Percentiles rank a stretch among this genome's conserved stretches.
Conservation (phyloP, 805 yeast genomes). For the Kodamaea restingae region DNA sequence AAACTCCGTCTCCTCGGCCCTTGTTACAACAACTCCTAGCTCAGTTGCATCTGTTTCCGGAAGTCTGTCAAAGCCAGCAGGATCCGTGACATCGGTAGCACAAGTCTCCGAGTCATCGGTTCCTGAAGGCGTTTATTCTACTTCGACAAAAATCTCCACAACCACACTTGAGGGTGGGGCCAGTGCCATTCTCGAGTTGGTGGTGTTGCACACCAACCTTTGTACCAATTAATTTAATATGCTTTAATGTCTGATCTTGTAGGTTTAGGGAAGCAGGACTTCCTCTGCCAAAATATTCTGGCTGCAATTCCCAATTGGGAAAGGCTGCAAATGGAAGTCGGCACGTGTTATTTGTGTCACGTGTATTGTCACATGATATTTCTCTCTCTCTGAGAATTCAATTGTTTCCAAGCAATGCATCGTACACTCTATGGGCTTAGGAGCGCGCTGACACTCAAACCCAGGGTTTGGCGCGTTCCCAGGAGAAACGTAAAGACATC, state of each 20-base stretch:
- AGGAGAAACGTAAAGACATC: constrained; percentile 50
- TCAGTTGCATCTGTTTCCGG: background rate
- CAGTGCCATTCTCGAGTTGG: constrained; percentile 9
- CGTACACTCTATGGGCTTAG: background rate
- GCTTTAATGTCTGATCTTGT: background rate
- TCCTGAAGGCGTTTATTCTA: constrained; percentile 8
- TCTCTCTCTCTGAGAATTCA: too few relatives aligned
- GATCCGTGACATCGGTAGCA: constrained; percentile 4
- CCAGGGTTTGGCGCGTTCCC: background rate
- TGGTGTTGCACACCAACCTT: constrained; percentile 10
- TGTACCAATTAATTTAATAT: constrained; percentile 4
- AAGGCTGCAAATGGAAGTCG: background rate
- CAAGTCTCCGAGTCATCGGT: constrained; percentile 1
- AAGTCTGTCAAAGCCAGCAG: constrained; percentile 3
- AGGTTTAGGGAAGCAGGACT: too few relatives aligned
- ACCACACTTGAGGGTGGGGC: constrained; percentile 9
- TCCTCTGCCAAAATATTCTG: background rate
- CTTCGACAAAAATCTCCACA: constrained; percentile 9
- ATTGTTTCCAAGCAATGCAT: background rate
- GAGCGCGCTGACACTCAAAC: background rate
- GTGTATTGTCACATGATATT: too few relatives aligned
- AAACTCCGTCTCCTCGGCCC: background rate
- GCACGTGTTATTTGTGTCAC: background rate
- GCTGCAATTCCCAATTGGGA: background rate
- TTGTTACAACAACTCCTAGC: background rate